Conservation (phyloP, 176 grass and related monocot species). For the Eleusine coracana region DNA sequence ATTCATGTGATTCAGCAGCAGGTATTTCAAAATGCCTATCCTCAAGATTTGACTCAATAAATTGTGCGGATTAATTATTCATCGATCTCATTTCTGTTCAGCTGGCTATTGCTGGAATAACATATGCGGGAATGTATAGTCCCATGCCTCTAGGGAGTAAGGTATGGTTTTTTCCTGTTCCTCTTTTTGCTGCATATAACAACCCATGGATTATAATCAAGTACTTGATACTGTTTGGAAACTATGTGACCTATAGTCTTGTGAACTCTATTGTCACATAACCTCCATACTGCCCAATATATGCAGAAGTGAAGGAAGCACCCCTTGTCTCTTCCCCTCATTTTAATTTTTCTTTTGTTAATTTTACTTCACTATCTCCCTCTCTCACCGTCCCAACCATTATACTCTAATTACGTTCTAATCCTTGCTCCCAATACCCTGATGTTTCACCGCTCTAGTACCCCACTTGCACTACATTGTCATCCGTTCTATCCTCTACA, state of each 20-base stretch:
- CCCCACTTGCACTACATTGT: not conserved
- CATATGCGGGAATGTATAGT: conserved; percentile 90
- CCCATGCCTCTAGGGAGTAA: conserved; percentile 86
- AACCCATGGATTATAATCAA: not conserved
- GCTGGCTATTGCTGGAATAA: conserved; percentile 79
- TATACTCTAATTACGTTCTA: not conserved
- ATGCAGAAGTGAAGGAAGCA: conserved; percentile 1
- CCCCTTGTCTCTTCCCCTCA: not conserved
- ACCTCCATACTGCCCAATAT: not conserved
- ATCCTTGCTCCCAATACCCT: not conserved
- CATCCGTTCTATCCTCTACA: not conserved
- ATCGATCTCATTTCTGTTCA: conserved; percentile 47
- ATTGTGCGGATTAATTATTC: conserved; percentile 26
- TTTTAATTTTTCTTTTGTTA: not conserved
- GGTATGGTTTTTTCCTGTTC: conserved; percentile 48
- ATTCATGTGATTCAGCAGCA: conserved; percentile 95
- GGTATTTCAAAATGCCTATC: conserved; percentile 45
- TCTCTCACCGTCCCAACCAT: not conserved
- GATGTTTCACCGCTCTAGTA: not conserved
- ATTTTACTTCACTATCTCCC: not conserved
- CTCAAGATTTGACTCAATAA: not conserved
- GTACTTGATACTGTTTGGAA: not conserved
- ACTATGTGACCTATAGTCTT: not conserved
- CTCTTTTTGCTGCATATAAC: not conserved
- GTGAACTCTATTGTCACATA: not conserved